These are phyloP conservation scores for Citrus cavaleriei DNA, from an alignment of 345 rosid genomes.

Conservation along the genomic window DNA sequence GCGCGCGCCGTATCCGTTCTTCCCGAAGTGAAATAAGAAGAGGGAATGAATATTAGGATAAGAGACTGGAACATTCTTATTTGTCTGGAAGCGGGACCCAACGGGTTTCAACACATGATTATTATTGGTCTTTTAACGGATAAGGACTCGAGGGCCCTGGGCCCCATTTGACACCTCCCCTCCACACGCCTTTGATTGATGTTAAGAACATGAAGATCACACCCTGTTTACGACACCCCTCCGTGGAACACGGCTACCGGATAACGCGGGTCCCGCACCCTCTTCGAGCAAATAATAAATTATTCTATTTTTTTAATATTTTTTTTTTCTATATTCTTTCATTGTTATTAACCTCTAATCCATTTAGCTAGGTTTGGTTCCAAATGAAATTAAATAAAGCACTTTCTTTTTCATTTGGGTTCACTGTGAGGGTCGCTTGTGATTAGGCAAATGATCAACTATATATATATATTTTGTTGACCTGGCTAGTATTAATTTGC, in stretches of 20 bases:
- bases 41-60: background rate
- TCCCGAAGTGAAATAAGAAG: background rate
- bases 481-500: background rate
- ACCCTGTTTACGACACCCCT: constrained; percentile 1
- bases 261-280: constrained; percentile 22
- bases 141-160: constrained; percentile 6
- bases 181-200: background rate
- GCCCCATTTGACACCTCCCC: background rate
- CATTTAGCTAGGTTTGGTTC: background rate
- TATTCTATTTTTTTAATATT: too few relatives aligned
- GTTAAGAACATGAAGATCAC: background rate
- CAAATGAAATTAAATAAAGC: background rate
- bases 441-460: background rate
- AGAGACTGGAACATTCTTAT: background rate
- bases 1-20: background rate
- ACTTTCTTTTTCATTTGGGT: background rate
- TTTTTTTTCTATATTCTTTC: background rate
- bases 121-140: constrained; percentile 18
- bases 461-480: too few relatives aligned
- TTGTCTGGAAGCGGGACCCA: constrained; percentile 7
- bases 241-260: constrained; percentile 22
- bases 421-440: background rate
- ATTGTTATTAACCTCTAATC: background rate
- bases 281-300: background rate
- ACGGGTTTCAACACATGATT: background rate